These are phyloP conservation scores for Podospora conica DNA, from an alignment of 495 filamentous ascomycete species.

Conservation along the genomic window DNA sequence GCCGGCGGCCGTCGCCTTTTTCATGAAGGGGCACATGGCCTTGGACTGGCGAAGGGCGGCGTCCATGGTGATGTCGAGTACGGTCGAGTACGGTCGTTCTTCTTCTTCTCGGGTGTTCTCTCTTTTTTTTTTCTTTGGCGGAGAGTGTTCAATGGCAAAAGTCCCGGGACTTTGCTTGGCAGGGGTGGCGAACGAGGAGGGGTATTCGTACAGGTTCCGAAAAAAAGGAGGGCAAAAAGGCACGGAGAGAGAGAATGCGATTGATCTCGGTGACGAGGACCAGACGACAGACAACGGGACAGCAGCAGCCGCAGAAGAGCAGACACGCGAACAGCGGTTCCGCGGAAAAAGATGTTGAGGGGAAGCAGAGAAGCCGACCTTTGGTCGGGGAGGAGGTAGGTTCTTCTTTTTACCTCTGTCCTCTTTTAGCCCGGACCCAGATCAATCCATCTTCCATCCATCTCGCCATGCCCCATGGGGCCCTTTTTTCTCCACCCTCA, in stretches of 20 bases:
- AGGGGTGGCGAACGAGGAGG: background rate
- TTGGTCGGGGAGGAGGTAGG: too few relatives aligned
- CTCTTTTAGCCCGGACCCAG: background rate
- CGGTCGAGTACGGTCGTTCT: background rate
- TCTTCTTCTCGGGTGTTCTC: too few relatives aligned
- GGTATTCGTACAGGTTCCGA: too few relatives aligned
- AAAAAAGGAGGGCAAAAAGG: background rate
- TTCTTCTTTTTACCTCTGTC: background rate
- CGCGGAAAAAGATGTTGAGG: background rate
- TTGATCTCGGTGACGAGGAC: background rate
- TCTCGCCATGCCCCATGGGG: conserved; percentile 11
- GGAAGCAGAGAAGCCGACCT: background rate
- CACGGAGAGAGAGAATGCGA: background rate
- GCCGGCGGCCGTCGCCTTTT: conserved; percentile 82
- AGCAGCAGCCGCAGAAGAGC: background rate
- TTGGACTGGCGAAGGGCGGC: conserved; percentile 88
- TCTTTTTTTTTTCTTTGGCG: background rate
- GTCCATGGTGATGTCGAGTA: conserved; percentile 59
- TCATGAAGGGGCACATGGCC: conserved; percentile 93
- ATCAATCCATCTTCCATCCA: background rate
- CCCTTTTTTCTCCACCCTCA: conserved; percentile 3
- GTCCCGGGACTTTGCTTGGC: background rate
- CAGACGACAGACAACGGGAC: background rate
- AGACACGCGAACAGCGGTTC: background rate
- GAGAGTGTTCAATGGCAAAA: background rate